These are phyloP conservation scores for Didymella lethalis DNA, from an alignment of 2,329 filamentous ascomycete genomes.

Conservation along the genomic window DNA sequence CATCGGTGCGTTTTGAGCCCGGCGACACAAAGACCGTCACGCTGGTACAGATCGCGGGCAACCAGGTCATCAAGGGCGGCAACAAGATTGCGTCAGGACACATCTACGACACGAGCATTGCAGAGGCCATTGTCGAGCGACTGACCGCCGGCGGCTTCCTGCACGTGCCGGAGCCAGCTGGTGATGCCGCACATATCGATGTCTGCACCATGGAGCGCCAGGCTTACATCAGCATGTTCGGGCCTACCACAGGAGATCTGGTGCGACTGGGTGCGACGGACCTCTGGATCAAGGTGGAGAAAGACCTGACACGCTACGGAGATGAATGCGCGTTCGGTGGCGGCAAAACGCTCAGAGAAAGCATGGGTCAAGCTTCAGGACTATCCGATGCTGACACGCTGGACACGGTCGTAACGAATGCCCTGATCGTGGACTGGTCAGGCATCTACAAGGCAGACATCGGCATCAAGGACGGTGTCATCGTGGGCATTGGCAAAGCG, in stretches of 20 bases:
- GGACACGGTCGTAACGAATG: conserved; percentile 89
- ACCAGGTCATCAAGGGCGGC: conserved; percentile 81
- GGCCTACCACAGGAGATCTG: conserved; percentile 87
- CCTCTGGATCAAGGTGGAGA: conserved; percentile 89
- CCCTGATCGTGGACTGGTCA: conserved; percentile 86
- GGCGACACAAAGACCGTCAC: conserved; percentile 91
- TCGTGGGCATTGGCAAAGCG: conserved; percentile 90
- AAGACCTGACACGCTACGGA: conserved; percentile 82
- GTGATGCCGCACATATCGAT: conserved; percentile 64
- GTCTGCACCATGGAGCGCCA: conserved; percentile 76
- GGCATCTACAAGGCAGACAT: conserved; percentile 98
- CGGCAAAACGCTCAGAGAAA: conserved; percentile 90
- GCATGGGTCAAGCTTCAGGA: conserved; percentile 92
- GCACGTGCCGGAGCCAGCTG: conserved; percentile 72
- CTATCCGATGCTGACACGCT: conserved; percentile 74
- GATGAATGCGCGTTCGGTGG: conserved; percentile 97
- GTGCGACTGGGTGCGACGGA: conserved; percentile 83
- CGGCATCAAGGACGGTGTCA: conserved; percentile 85
- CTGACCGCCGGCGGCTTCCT: conserved; percentile 79
- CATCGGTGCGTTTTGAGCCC: conserved; percentile 91
- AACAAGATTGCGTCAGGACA: conserved; percentile 78
- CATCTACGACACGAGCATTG: conserved; percentile 69
- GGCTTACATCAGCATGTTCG: conserved; percentile 88
- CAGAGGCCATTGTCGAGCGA: conserved; percentile 70
- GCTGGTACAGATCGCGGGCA: conserved; percentile 85